Evolutionary conservation across 805 yeast species (phyloP).

Genomic region (Cyberlindnera petersonii): DNA sequence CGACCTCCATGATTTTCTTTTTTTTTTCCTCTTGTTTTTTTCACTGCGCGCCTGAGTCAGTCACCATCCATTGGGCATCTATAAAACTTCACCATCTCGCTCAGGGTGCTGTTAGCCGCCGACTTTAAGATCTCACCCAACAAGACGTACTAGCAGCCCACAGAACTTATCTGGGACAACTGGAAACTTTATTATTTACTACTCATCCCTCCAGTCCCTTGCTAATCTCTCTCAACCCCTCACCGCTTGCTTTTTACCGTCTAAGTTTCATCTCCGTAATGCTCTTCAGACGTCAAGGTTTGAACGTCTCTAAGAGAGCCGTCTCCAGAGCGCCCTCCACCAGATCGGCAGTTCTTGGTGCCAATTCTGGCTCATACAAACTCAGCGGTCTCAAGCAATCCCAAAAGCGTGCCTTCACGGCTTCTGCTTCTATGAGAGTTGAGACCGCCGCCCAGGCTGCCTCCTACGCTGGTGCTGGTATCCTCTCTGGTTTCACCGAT

Average conservation of each 20-base stretch:
- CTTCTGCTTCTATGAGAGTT: slow-evolving; percentile 20
- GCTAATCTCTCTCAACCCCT: neutral
- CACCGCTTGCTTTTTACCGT: neutral
- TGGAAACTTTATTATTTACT: too few species aligned
- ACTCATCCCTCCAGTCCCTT: neutral
- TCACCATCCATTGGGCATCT: too few species aligned
- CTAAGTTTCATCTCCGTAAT: slow-evolving; percentile 10
- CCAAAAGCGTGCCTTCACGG: slow-evolving; percentile 16
- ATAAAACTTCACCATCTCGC: too few species aligned
- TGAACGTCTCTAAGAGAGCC: slow-evolving; percentile 27
- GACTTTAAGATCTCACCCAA: neutral
- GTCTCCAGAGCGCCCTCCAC: slow-evolving; percentile 17
- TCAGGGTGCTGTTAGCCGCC: neutral
- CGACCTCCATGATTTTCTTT: neutral
- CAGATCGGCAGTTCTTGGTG: slow-evolving; percentile 10
- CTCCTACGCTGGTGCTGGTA: slow-evolving; percentile 59
- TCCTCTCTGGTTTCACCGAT: slow-evolving; percentile 52
- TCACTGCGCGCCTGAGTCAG: slow-evolving; percentile 3
- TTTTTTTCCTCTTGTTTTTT: neutral
- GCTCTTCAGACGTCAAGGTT: slow-evolving; percentile 27
- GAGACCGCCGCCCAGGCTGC: slow-evolving; percentile 22
- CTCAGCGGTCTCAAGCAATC: slow-evolving; percentile 5
- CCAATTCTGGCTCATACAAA: slow-evolving; percentile 7
- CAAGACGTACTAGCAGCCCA: too few species aligned
- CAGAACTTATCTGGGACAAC: too few species aligned